Conservation (phyloP, 164 flowering plant species). For the grape (Vitis vinifera) region DNA sequence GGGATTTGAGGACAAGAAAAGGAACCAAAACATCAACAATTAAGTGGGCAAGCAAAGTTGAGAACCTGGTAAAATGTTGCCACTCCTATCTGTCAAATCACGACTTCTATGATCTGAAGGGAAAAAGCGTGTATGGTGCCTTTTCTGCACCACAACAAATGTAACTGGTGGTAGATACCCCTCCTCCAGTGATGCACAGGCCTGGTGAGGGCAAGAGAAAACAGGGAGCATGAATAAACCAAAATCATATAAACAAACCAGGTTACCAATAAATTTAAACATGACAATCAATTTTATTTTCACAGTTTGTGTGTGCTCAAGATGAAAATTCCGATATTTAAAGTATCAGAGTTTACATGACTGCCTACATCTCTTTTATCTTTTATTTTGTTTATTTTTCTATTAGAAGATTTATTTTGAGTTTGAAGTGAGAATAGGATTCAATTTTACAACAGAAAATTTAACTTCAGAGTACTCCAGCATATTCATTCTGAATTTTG, state of each 20-base stretch:
- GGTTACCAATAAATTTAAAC: too few species aligned
- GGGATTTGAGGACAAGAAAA: neutral
- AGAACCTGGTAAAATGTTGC: conserved; percentile 82
- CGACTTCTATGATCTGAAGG: conserved; percentile 40
- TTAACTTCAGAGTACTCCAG: too few species aligned
- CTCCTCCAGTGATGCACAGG: conserved; percentile 65
- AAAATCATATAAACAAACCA: neutral
- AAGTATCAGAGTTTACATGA: too few species aligned
- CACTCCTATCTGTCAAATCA: conserved; percentile 58
- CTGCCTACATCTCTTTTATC: too few species aligned
- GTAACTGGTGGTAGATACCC: conserved; percentile 73
- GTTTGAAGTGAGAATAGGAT: too few species aligned
- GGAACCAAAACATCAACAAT: neutral
- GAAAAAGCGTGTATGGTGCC: conserved; percentile 86
- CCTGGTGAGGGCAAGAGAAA: conserved; percentile 35
- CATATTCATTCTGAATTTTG: too few species aligned
- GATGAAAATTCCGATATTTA: too few species aligned
- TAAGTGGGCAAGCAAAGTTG: neutral
- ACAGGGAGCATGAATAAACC: neutral
- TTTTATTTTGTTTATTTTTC: too few species aligned
- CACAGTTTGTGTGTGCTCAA: too few species aligned
- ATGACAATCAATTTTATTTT: too few species aligned
- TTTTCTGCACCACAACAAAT: conserved; percentile 84
- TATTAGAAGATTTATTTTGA: too few species aligned
- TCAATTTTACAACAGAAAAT: too few species aligned